Evolutionary conservation across 176 grass and related monocot genomes (phyloP), one percentile per base, ranked within the genome.

Genomic region (Avena sativa): DNA sequence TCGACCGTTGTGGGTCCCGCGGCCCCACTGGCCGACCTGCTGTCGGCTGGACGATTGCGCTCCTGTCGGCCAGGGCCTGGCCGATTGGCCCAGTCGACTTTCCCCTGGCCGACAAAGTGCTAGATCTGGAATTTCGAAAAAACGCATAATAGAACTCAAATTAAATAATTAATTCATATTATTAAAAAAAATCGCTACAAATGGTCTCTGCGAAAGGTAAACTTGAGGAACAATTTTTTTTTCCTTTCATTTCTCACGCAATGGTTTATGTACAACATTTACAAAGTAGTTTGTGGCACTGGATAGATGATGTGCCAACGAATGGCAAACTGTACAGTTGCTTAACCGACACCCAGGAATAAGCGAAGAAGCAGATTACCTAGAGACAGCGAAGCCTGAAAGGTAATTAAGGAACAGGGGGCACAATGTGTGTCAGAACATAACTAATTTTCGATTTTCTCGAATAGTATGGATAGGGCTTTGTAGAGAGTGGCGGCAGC

Each of bases 401-500:
- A 15, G 60, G 74, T 19, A 43, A 25, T 25, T 25, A 79, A 83
- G 73, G 55, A 66, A 76, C 14, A 65, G 4, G 51, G 17, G 53
- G 16, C 58, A 72, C 25, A 53, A 53, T 81, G 67, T 19, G 19
- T 84, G 76, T 67, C 81, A 74, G 49, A 79, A 68, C 67, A 36
- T 75, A 79, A 30, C 67, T 75, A 84, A 16, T 82, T 93, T 71
- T 88, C n/a, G 1, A 95, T 84, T 86, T 90, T 93, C 17, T 88
- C 88, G 62, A 91, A 94, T 16, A 93, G 78, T 67, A 85, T 67
- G 8, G 87, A 91, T 21, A 96, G 84, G 76, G 94, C 89, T 72
- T 79, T 85, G 57, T 96, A 98, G 59, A 98, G 92, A 85, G 90
- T 74, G 17, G 86, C 72, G 0, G 90, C 97, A 44, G 94, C 94